These are phyloP conservation scores for Rhododendron kiyosumense DNA, from an alignment of 148 eudicot genomes.

Conservation along the genomic window DNA sequence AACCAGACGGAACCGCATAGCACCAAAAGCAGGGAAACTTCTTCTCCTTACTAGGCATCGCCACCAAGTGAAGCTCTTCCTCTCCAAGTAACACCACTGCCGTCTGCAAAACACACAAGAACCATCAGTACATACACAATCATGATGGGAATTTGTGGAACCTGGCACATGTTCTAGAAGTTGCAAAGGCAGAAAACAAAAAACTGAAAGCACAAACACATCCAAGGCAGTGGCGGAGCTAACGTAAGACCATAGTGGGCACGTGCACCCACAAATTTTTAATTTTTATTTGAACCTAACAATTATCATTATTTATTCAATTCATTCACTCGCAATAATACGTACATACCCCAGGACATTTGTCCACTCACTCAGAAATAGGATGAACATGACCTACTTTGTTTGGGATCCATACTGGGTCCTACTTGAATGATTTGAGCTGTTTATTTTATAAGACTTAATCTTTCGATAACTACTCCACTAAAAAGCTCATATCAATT, in stretches of 20 bases:
- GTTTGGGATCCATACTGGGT: background rate
- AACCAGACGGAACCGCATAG: slow-evolving; percentile 45
- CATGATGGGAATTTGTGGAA: background rate
- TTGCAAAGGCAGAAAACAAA: background rate
- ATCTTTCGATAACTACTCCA: too few relatives aligned
- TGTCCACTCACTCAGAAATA: background rate
- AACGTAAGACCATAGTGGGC: too few relatives aligned
- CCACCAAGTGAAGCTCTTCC: slow-evolving; percentile 87
- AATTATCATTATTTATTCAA: background rate
- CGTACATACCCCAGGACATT: background rate
- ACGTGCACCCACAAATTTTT: too few relatives aligned
- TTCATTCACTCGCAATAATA: background rate
- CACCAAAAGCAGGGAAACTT: slow-evolving; percentile 97
- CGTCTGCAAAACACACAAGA: slow-evolving; percentile 33
- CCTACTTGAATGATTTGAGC: background rate
- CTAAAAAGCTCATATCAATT: too few relatives aligned
- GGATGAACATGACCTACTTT: background rate
- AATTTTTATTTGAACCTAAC: background rate
- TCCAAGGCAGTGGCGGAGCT: background rate
- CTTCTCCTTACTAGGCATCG: slow-evolving; percentile 92
- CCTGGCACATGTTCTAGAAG: background rate
- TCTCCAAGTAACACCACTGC: slow-evolving; percentile 69
- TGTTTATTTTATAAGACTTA: too few relatives aligned
- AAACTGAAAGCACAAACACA: background rate
- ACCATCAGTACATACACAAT: background rate